Evolutionary conservation across 2,329 filamentous ascomycete species (phyloP).

Genomic region (Fusarium metavorans): DNA sequence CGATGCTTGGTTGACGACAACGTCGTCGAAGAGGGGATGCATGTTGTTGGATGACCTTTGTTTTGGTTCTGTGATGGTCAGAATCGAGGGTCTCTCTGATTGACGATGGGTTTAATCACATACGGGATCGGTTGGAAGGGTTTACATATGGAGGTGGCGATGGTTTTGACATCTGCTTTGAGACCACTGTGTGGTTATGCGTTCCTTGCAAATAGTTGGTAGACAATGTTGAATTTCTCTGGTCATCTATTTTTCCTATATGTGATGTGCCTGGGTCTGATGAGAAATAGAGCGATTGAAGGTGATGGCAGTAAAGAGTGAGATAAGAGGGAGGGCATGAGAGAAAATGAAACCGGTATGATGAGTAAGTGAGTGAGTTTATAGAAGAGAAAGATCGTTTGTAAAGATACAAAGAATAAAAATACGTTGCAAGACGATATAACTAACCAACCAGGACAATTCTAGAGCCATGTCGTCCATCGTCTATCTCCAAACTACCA

Average conservation of each 20-base stretch:
- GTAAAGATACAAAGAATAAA: background rate
- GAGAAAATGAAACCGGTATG: background rate
- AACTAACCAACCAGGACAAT: background rate
- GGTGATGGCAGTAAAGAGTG: background rate
- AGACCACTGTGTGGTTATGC: constrained; percentile 3
- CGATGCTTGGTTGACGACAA: background rate
- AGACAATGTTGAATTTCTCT: constrained; percentile 10
- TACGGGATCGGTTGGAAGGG: constrained; percentile 16
- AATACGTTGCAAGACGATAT: background rate
- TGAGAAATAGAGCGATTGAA: background rate
- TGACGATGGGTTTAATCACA: constrained; percentile 20
- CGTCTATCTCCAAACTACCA: background rate
- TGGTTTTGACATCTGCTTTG: constrained; percentile 12
- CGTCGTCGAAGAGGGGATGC: constrained; percentile 1
- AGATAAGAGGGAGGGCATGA: background rate
- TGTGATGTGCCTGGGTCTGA: background rate
- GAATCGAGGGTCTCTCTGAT: background rate
- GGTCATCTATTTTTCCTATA: background rate
- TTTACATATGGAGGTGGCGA: constrained; percentile 10
- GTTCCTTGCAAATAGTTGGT: constrained; percentile 12
- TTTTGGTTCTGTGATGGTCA: background rate
- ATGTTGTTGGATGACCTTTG: background rate
- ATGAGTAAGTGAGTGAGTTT: background rate
- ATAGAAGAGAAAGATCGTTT: background rate
- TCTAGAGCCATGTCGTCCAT: background rate